phyloP scores from a whole-genome alignment of 73 alveolate species.

The Paramecium biaurelia region DNA sequence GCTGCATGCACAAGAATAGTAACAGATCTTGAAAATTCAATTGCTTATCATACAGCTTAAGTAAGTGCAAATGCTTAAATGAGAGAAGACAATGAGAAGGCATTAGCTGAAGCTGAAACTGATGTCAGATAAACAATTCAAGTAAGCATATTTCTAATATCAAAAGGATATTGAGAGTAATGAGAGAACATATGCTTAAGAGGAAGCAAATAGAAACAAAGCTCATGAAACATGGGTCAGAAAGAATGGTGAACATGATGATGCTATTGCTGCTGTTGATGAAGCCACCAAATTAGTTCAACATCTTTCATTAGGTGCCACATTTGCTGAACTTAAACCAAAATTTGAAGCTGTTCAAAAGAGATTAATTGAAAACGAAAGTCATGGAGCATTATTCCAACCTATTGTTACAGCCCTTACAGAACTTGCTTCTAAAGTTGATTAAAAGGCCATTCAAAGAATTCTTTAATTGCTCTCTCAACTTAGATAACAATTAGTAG shows the following conservation, averaged over 20 bases:
- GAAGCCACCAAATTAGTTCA: slow-evolving; percentile 44
- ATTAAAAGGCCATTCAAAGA: slow-evolving; percentile 45
- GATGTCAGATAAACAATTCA: slow-evolving; percentile 39
- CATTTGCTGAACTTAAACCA: slow-evolving; percentile 49
- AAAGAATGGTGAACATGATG: slow-evolving; percentile 46
- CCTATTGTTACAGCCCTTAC: slow-evolving; percentile 47
- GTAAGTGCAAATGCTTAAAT: slow-evolving; percentile 32
- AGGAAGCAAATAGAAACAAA: slow-evolving; percentile 47
- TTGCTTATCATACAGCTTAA: slow-evolving; percentile 40
- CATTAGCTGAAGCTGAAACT: slow-evolving; percentile 44
- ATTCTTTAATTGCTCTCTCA: not conserved
- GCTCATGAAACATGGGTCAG: slow-evolving; percentile 37
- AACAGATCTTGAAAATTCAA: slow-evolving; percentile 32
- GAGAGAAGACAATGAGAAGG: slow-evolving; percentile 46
- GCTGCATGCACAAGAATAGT: slow-evolving; percentile 50
- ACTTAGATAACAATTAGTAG: slow-evolving; percentile 29
- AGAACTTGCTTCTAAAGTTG: slow-evolving; percentile 43
- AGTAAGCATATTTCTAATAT: not conserved
- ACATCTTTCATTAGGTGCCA: slow-evolving; percentile 49
- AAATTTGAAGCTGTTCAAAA: slow-evolving; percentile 41
- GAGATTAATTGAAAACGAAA: slow-evolving; percentile 42
- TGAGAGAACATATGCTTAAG: slow-evolving; percentile 38
- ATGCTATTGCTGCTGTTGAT: slow-evolving; percentile 50
- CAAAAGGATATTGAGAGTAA: slow-evolving; percentile 30
- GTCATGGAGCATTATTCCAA: slow-evolving; percentile 41